Evolutionary conservation across 768 basidiomycete species (phyloP), one percentile per base, ranked within the genome.

Genomic region (Phylloporus scabripes): DNA sequence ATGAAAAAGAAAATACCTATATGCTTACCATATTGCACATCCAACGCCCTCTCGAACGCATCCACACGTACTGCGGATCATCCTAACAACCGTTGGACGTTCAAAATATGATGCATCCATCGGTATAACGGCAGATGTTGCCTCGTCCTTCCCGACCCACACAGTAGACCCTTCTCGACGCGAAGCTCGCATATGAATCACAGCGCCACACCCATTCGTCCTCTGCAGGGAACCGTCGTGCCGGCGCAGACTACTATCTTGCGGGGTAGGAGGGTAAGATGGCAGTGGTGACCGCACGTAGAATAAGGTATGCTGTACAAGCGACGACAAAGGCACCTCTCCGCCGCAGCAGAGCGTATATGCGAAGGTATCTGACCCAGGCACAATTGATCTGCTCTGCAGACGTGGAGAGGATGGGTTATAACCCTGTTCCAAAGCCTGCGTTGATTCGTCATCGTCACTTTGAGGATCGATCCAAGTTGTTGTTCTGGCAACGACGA

Each of bases 11-110:
- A 21, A 26, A 40, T 3, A 39, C 4, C 7, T 7, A 36, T 7
- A 31, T 6, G 65, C 74, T 59, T 45, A 74, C 80, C 81, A 84
- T 39, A 72, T 72, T 2, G 75, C 72, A 66, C 85, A 87, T 17
- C 81, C 85, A 9, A 87, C 70, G 5, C 82, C 83, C 62, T 85
- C 82, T 29, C 80, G 74, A 33, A 80, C 62, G 56, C 85, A 87
- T 12, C 84, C 83, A 55, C 85, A 87, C 3, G 78, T 67, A 52
- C 75, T 79, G 52, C 70, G 71, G 48, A 76, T 69, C 62, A 79
- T 76, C 62, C 74, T 74, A 33, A 75, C 72, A 15, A 75, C 68
- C 12, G 72, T 67, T 11, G 68, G 55, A 29, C 74, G 65, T 54
- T 80, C 78, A 60, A 85, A 82, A 64, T 86, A 86, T 10, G 63